Conservation (phyloP, 805 yeast species). For the Isabelozyma gotoi region DNA sequence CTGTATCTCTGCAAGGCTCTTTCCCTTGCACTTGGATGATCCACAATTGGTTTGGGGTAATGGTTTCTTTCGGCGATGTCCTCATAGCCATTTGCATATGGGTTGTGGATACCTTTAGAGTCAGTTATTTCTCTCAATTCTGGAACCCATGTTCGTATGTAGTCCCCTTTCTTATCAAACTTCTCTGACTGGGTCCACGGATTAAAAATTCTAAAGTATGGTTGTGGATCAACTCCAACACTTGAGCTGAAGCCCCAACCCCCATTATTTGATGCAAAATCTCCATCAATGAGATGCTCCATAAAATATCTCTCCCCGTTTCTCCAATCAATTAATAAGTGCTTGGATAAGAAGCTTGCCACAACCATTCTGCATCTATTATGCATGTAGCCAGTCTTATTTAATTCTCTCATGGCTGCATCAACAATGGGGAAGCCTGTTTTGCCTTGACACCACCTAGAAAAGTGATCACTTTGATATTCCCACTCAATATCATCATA, state of each 20-base stretch:
- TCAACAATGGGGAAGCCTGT: conserved; percentile 61
- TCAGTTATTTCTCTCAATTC: conserved; percentile 34
- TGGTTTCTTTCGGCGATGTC: conserved; percentile 25
- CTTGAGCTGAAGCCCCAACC: conserved; percentile 60
- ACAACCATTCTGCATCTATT: conserved; percentile 56
- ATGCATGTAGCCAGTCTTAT: conserved; percentile 52
- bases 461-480: conserved; percentile 38
- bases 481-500: conserved; percentile 44
- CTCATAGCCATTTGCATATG: conserved; percentile 24
- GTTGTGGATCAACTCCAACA: conserved; percentile 56
- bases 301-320: conserved; percentile 54
- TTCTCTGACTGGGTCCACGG: conserved; percentile 50
- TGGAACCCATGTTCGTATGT: conserved; percentile 50
- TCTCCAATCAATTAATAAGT: conserved; percentile 54
- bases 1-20: conserved; percentile 42
- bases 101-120: conserved; percentile 32
- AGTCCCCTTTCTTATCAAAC: conserved; percentile 48
- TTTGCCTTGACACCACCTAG: conserved; percentile 51
- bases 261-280: conserved; percentile 53
- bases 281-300: conserved; percentile 49
- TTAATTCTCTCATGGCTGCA: conserved; percentile 55
- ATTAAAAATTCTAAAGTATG: conserved; percentile 56
- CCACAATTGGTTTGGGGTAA: conserved; percentile 47
- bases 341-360: conserved; percentile 51
- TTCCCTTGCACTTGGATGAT: conserved; percentile 40